phyloP scores from a whole-genome alignment of 2,329 filamentous ascomycete genomes.

The Claviceps capensis region DNA sequence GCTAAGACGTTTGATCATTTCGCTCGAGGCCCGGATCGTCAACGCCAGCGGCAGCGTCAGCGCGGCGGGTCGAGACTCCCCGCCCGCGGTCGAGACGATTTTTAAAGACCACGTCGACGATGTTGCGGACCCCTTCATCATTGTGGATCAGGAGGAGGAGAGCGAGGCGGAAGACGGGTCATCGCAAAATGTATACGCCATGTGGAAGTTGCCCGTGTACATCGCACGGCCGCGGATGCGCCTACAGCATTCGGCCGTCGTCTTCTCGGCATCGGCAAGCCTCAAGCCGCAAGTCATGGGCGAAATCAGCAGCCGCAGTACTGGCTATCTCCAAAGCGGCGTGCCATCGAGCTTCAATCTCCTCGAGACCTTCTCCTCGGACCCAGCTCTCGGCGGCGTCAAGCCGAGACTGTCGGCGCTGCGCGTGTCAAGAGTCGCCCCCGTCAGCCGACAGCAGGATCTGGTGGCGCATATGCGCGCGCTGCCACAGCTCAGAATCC shows the following conservation, averaged over 20 bases:
- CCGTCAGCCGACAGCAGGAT: slow-evolving; percentile 48
- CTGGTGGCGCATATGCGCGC: slow-evolving; percentile 50
- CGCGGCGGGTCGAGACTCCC: slow-evolving; percentile 31
- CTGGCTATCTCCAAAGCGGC: slow-evolving; percentile 57
- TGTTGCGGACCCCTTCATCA: slow-evolving; percentile 34
- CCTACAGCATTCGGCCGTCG: slow-evolving; percentile 50
- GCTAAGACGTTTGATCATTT: slow-evolving; percentile 49
- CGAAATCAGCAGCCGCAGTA: slow-evolving; percentile 18
- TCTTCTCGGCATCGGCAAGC: slow-evolving; percentile 49
- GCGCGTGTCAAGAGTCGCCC: slow-evolving; percentile 61
- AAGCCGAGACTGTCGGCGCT: slow-evolving; percentile 58
- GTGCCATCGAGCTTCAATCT: slow-evolving; percentile 60
- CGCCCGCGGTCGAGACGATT: slow-evolving; percentile 43
- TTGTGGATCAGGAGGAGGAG: slow-evolving; percentile 28
- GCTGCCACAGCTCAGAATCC: slow-evolving; percentile 47
- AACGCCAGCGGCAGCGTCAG: slow-evolving; percentile 45
- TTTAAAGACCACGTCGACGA: slow-evolving; percentile 40
- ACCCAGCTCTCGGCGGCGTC: slow-evolving; percentile 47
- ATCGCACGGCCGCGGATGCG: slow-evolving; percentile 47
- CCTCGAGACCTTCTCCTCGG: slow-evolving; percentile 57
- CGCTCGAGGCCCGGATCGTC: slow-evolving; percentile 51
- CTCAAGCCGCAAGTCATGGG: slow-evolving; percentile 34
- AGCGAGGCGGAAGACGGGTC: slow-evolving; percentile 13
- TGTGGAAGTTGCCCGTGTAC: slow-evolving; percentile 48
- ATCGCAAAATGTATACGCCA: slow-evolving; percentile 32